Evolutionary conservation across 352 stramenopile genomes (phyloP), one percentile per base, ranked within the genome.

Genomic region (Phytophthora foliorum): DNA sequence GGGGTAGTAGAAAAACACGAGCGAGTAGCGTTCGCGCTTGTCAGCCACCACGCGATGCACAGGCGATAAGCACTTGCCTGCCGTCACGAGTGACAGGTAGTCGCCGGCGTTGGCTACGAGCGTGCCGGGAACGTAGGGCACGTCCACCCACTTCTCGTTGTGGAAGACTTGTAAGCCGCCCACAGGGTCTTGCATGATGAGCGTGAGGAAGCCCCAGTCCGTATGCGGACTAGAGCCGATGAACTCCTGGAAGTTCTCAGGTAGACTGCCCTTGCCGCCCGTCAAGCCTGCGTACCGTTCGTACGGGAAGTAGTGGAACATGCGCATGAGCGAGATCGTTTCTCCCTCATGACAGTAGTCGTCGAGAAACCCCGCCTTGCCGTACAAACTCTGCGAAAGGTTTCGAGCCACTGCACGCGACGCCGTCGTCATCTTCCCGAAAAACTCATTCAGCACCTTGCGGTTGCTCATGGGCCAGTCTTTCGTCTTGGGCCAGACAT

Each of bases 231-330:
- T 94, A 34, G 86, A 94, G 32, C 87, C 87, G 59, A 93, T 92
- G 58, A 91, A 91, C 67, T 89, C 80, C 32, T 74, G 57, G 31
- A 88, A 86, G 32, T 81, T 80, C 2, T 78, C 65, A 6, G 81
- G 79, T 39, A 75, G 19, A 39, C 24, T 25, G 6, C 51, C 52
- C 8, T 63, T 44, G 5, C 63, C 68, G n/a, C 53, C 53, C 6
- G 69, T 79, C 31, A 76, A 72, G 10, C 72, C 34, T 1, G 78
- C 78, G 63, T 84, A 90, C 27, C 69, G 72, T 24, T 76, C 74
- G 75, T 94, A 94, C 42, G 87, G 87, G 59, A 94, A 94, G 69
- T 94, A 94, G 70, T 94, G 87, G 69, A 93, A 94, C 50, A 89
- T 75, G 39, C 87, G 84, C 84, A 93, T 91, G 77, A 94, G 90